Evolutionary conservation across 805 yeast species (phyloP).

Genomic region (Wickerhamiella dianesei): DNA sequence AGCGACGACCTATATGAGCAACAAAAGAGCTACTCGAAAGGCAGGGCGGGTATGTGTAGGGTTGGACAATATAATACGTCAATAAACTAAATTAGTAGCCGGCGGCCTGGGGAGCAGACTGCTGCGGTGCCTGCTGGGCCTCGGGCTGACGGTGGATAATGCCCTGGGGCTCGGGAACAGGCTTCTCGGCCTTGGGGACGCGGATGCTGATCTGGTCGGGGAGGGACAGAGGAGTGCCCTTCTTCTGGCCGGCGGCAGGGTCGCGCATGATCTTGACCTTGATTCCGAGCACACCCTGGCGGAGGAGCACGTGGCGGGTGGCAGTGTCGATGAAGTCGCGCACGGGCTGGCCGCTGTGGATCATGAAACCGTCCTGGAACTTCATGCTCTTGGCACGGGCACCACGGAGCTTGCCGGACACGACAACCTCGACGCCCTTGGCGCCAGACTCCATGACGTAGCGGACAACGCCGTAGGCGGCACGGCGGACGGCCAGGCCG

Average conservation of each 20-base stretch:
- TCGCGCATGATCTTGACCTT: slow-evolving; percentile 99
- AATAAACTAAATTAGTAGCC: slow-evolving; percentile 3
- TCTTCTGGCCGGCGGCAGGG: slow-evolving; percentile 44
- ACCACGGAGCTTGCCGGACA: slow-evolving; percentile 99
- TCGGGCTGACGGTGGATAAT: slow-evolving; percentile 41
- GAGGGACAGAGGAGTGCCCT: slow-evolving; percentile 34
- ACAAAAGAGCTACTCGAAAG: too few relatives aligned
- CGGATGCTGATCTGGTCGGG: slow-evolving; percentile 89
- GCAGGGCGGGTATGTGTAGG: too few relatives aligned
- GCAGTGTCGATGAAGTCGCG: slow-evolving; percentile 97
- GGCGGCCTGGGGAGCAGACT: slow-evolving; percentile 6
- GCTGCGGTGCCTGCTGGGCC: slow-evolving; percentile 6
- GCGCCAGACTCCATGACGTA: slow-evolving; percentile 99
- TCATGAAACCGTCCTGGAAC: slow-evolving; percentile 99
- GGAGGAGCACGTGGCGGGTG: slow-evolving; percentile 97
- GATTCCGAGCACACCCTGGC: slow-evolving; percentile 99
- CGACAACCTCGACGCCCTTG: slow-evolving; percentile 99
- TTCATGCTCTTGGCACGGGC: slow-evolving; percentile 99
- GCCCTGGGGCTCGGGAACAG: slow-evolving; percentile 54
- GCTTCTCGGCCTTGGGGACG: slow-evolving; percentile 84
- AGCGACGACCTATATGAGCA: too few relatives aligned
- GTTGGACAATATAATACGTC: neutral
- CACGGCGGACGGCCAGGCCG: slow-evolving; percentile 99
- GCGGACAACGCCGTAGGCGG: slow-evolving; percentile 99
- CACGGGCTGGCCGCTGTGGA: slow-evolving; percentile 99